A percentile compares a stretch with the other conserved stretches of the same genome.
Evolutionary conservation across 441 rosid species (phyloP).

Genomic region (Erysimum pusillum): DNA sequence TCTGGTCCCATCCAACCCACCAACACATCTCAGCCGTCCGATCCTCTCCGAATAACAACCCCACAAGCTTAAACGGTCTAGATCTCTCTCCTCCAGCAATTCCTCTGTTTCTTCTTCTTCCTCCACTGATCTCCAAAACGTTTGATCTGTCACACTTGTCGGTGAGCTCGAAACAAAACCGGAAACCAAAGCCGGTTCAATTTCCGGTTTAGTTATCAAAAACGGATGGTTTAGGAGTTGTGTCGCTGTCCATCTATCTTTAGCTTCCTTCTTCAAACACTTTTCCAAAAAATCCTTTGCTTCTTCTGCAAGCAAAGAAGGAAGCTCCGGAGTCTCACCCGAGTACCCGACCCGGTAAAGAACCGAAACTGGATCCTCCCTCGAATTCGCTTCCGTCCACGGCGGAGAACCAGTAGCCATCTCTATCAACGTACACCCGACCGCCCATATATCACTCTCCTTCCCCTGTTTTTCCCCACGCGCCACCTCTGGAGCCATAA

Average conservation of each 20-base stretch:
- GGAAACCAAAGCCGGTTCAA: conserved; percentile 45
- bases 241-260: conserved; percentile 70
- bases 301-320: conserved; percentile 59
- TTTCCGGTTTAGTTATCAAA: conserved; percentile 37
- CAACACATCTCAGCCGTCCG: conserved; percentile 47
- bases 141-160: conserved; percentile 74
- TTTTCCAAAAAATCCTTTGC: conserved; percentile 79
- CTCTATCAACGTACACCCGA: conserved; percentile 81
- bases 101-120: conserved; percentile 46
- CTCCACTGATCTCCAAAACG: conserved; percentile 65
- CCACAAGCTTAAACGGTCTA: conserved; percentile 30
- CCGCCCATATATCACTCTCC: conserved; percentile 70
- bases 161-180: conserved; percentile 62
- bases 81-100: conserved; percentile 38
- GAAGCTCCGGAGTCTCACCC: conserved; percentile 63
- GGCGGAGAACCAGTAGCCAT: conserved; percentile 71
- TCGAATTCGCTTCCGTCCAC: conserved; percentile 48
- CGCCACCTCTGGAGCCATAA: conserved; percentile 93
- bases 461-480: conserved; percentile 79
- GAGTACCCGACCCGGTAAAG: conserved; percentile 67
- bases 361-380: conserved; percentile 57
- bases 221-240: conserved; percentile 75
- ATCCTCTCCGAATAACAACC: conserved; percentile 56
- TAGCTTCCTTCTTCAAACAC: conserved; percentile 71
- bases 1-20: conserved; percentile 33